These are phyloP conservation scores for Rhypophila decipiens DNA, from an alignment of 495 filamentous ascomycete genomes.

Conservation along the genomic window DNA sequence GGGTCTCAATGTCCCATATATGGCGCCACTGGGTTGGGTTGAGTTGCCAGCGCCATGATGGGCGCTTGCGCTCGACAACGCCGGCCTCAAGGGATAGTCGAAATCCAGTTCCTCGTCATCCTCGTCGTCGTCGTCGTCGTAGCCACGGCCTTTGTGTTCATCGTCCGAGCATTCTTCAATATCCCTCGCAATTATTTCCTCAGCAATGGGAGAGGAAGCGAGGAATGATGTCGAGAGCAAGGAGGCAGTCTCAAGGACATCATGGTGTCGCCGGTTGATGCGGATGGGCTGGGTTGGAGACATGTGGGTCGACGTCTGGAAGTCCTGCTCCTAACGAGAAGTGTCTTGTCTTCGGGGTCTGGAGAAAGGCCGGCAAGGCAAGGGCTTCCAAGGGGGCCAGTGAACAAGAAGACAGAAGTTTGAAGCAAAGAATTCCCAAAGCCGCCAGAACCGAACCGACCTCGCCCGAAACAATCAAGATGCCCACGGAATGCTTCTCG, in stretches of 20 bases:
- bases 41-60: conserved; percentile 34
- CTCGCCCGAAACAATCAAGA: too few relatives aligned
- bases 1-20: conserved; percentile 50
- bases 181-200: conserved; percentile 63
- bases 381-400: too few relatives aligned
- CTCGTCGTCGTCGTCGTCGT: conserved; percentile 28
- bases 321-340: too few relatives aligned
- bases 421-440: too few relatives aligned
- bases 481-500: too few relatives aligned
- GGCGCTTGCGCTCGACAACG: conserved; percentile 34
- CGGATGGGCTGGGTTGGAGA: not conserved
- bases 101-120: not conserved
- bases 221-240: conserved; percentile 27
- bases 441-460: too few relatives aligned
- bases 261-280: not conserved
- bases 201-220: conserved; percentile 48
- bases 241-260: not conserved
- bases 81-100: too few relatives aligned
- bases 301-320: too few relatives aligned
- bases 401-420: too few relatives aligned
- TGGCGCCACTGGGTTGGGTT: conserved; percentile 60
- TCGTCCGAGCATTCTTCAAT: conserved; percentile 42
- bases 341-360: too few relatives aligned
- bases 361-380: too few relatives aligned
- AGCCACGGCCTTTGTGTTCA: conserved; percentile 13